Base-by-base conservation (phyloP, 495 filamentous ascomycete species). In the Penicillium pancosmium region DNA sequence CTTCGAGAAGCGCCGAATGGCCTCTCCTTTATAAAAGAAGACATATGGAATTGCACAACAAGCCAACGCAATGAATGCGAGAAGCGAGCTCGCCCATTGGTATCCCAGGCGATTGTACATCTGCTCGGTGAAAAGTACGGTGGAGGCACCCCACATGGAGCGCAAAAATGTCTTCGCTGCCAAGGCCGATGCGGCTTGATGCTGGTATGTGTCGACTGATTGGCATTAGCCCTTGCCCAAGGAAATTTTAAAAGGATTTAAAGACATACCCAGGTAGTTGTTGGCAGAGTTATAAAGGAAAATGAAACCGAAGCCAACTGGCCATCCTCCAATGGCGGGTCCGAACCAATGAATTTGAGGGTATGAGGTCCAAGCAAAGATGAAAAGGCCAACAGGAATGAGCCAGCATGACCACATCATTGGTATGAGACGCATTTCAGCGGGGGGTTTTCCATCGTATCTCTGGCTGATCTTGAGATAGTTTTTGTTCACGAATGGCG, bases 401-500 rank as follows among this genome's bases (percentile, higher is more conserved):
- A 83, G 80, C 89, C 89, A 93, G 80, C 90, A 93, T 27, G 84
- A 86, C 18, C 80, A 67, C 91, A 95, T 93, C 90, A 93, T 93
- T 12, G 90, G 90, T 53, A 92, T 88, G 9, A 95, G 78, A 44
- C 91, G 84, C 10, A 81, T 73, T 67, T 95, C 91, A 12, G 90
- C 85, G 2, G 89, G 89, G 2, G 90, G 90, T 44, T 83, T 82
- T 59, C 88, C 88, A 63, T 82, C 78, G 70, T 86, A 76, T 62
- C 86, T 81, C 1, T 65, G 52, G 27, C 79, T 78, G 18, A 88
- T 65, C 52, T 76, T 84, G 56, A 92, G 74, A 72, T 93, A 94
- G 73, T 91, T 84, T 36, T 82, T 86, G 80, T 92, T 94, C 59
- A 92, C 85, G 0, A 87, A 60, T 0, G 90, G 89, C 1, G 89